Conservation (phyloP, 73 alveolate species). For the Paramecium pentaurelia region DNA sequence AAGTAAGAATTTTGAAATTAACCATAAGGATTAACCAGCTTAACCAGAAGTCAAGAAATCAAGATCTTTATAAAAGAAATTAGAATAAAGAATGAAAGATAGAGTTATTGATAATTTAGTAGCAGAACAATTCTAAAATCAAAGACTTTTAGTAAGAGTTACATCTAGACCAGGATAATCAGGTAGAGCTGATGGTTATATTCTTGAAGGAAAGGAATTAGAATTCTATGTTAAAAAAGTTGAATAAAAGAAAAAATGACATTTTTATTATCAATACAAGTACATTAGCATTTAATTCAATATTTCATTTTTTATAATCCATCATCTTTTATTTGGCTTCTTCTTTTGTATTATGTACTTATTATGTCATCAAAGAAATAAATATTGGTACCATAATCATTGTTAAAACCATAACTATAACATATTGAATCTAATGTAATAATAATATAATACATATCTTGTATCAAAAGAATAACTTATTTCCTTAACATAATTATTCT, state of each 20-base stretch:
- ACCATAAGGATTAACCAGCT: constrained; percentile 57
- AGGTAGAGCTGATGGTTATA: constrained; percentile 98
- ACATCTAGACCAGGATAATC: constrained; percentile 98
- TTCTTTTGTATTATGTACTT: constrained; percentile 7
- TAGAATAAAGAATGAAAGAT: constrained; percentile 67
- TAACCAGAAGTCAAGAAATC: constrained; percentile 68
- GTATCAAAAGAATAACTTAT: constrained; percentile 12
- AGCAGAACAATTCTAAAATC: constrained; percentile 80
- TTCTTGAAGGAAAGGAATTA: constrained; percentile 96
- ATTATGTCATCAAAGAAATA: background rate
- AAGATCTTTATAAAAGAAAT: constrained; percentile 70
- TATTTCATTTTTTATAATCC: background rate
- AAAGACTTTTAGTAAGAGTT: constrained; percentile 95
- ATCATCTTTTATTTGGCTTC: constrained; percentile 30
- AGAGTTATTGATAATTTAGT: constrained; percentile 75
- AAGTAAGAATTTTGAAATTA: background rate
- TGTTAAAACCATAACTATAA: background rate
- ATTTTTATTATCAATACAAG: background rate
- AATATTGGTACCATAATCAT: background rate
- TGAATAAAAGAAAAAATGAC: constrained; percentile 62
- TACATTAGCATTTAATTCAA: background rate
- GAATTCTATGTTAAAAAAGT: constrained; percentile 90
- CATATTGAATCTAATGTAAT: background rate
- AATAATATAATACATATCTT: background rate
- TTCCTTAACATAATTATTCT: background rate